Conservation (phyloP, 306 rosid genomes). For the Gastrolobium villosum region DNA sequence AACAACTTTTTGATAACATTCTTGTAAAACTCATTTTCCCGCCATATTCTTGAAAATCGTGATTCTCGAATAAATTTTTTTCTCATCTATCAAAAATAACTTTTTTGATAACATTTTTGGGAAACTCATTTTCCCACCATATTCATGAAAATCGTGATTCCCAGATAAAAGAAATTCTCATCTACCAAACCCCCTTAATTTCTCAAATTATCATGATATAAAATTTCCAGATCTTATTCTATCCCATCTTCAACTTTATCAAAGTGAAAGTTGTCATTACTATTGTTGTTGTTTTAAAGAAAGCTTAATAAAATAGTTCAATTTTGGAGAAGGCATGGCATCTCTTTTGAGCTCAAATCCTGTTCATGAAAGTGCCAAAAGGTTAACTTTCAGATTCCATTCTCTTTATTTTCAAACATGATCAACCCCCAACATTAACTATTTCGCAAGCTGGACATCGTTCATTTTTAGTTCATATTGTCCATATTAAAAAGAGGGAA, state of each 20-base stretch:
- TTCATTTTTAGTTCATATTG: not conserved
- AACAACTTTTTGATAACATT: too few relatives aligned
- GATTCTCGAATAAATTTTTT: too few relatives aligned
- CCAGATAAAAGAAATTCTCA: too few relatives aligned
- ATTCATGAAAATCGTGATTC: too few relatives aligned
- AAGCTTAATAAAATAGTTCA: not conserved
- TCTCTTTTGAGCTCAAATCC: not conserved
- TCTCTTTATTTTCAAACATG: not conserved
- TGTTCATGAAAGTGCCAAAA: not conserved
- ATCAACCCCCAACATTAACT: not conserved
- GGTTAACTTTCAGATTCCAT: not conserved
- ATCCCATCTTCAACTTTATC: not conserved
- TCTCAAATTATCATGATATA: not conserved
- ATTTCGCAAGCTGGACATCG: not conserved
- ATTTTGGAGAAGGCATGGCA: conserved; percentile 12
- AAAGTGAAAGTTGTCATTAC: not conserved
- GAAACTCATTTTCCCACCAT: too few relatives aligned
- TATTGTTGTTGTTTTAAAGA: not conserved
- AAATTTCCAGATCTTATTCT: not conserved
- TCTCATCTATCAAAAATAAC: too few relatives aligned
- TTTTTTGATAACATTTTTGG: too few relatives aligned
- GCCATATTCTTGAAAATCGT: too few relatives aligned
- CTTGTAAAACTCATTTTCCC: too few relatives aligned
- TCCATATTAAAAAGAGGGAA: not conserved
- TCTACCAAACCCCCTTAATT: too few relatives aligned